Conservation (phyloP, 2,329 filamentous ascomycete genomes). For the Aspergillus udagawae region DNA sequence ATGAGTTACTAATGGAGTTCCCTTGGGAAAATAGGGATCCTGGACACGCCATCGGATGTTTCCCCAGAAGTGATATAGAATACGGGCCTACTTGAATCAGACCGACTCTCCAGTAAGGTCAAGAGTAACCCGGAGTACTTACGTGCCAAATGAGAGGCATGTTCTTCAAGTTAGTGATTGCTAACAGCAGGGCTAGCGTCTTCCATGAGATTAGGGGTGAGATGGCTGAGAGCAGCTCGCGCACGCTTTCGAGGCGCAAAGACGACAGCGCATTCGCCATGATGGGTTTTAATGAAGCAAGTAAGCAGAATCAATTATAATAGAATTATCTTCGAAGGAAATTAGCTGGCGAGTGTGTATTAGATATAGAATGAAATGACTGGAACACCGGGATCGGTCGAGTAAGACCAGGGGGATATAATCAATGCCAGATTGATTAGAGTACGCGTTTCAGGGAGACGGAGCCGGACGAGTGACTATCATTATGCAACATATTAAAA, state of each 20-base stretch:
- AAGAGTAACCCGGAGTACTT: slow-evolving; percentile 14
- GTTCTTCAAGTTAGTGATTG: slow-evolving; percentile 35
- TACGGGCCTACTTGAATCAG: slow-evolving; percentile 48
- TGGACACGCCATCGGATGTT: slow-evolving; percentile 52
- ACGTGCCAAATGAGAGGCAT: slow-evolving; percentile 40
- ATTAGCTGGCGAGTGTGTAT: background rate
- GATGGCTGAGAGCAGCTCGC: slow-evolving; percentile 17
- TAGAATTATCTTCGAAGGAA: background rate
- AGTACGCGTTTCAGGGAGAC: background rate
- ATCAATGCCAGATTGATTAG: background rate
- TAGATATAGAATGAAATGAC: background rate
- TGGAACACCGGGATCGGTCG: background rate
- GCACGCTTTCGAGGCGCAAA: slow-evolving; percentile 19
- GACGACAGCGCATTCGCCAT: slow-evolving; percentile 11
- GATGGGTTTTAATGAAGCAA: background rate
- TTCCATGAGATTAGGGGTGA: slow-evolving; percentile 31
- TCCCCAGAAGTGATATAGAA: slow-evolving; percentile 55
- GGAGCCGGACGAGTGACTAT: background rate
- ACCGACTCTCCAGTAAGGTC: background rate
- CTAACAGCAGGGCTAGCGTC: slow-evolving; percentile 33
- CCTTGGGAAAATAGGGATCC: slow-evolving; percentile 43
- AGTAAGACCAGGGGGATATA: background rate
- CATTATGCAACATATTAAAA: background rate
- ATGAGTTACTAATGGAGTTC: slow-evolving; percentile 30
- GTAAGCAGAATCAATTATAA: background rate